Percentiles rank a stretch among this genome's conserved stretches.
Evolutionary conservation across 352 stramenopile genomes (phyloP).

Genomic region (Thraustotheca clavata): DNA sequence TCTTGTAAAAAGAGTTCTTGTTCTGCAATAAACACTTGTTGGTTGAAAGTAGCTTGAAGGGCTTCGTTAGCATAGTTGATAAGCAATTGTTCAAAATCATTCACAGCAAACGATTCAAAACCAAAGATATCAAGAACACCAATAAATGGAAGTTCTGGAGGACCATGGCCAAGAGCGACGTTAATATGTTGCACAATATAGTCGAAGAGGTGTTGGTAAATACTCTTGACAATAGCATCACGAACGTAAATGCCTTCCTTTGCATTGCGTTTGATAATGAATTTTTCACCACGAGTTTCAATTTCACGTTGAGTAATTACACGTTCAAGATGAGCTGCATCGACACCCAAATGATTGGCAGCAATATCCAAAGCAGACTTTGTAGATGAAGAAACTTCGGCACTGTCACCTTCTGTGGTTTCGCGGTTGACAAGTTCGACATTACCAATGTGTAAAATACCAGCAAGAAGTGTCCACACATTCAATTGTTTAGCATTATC

Average conservation of each 20-base stretch:
- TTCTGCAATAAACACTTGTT: slow-evolving; percentile 84
- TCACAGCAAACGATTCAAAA: slow-evolving; percentile 94
- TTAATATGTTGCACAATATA: slow-evolving; percentile 81
- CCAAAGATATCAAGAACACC: slow-evolving; percentile 97
- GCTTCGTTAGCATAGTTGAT: slow-evolving; percentile 89
- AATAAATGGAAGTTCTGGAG: slow-evolving; percentile 74
- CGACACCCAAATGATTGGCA: slow-evolving; percentile 54
- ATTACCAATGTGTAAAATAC: slow-evolving; percentile 76
- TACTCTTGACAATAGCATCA: slow-evolving; percentile 90
- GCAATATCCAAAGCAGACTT: slow-evolving; percentile 35
- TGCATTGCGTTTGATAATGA: slow-evolving; percentile 65
- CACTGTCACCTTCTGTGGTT: slow-evolving; percentile 66
- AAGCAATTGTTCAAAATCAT: slow-evolving; percentile 86
- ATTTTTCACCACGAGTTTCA: slow-evolving; percentile 66
- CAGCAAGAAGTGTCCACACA: slow-evolving; percentile 67
- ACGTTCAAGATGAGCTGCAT: slow-evolving; percentile 43
- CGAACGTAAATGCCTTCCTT: slow-evolving; percentile 77
- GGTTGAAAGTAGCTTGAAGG: slow-evolving; percentile 83
- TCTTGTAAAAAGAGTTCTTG: slow-evolving; percentile 70
- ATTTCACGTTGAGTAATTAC: slow-evolving; percentile 80
- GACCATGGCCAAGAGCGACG: slow-evolving; percentile 69
- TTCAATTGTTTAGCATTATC: slow-evolving; percentile 53
- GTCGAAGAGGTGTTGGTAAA: slow-evolving; percentile 88
- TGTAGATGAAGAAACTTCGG: slow-evolving; percentile 45
- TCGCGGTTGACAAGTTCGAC: slow-evolving; percentile 66